Conservation (phyloP, 1,284 basidiomycete species). For the Naganishia sp. region DNA sequence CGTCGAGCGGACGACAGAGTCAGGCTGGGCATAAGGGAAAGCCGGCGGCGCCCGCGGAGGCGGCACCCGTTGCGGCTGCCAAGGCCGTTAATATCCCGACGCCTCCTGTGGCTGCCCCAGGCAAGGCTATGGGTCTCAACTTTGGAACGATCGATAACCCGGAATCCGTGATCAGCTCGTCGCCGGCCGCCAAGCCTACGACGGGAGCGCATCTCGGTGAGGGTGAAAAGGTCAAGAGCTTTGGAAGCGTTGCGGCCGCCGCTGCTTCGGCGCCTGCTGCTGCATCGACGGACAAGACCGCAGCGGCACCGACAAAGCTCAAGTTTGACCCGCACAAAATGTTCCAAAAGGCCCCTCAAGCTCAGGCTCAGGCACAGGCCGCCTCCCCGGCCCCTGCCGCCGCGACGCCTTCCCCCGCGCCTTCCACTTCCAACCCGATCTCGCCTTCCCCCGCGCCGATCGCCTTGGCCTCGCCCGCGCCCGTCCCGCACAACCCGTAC, state of each 20-base stretch:
- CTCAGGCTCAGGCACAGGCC: constrained; percentile 19
- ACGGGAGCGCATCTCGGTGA: constrained; percentile 50
- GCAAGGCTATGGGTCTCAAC: constrained; percentile 57
- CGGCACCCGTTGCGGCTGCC: constrained; percentile 3
- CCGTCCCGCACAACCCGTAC: constrained; percentile 33
- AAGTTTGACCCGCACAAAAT: constrained; percentile 68
- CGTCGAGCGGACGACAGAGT: constrained; percentile 11
- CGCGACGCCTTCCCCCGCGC: constrained; percentile 32
- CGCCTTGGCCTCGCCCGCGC: constrained; percentile 31
- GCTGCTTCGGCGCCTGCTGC: constrained; percentile 43
- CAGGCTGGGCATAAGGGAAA: constrained; percentile 22
- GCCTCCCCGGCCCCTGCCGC: constrained; percentile 35
- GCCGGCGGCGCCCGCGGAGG: neutral
- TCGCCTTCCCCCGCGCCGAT: constrained; percentile 36
- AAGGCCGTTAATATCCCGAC: constrained; percentile 26
- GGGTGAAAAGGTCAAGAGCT: constrained; percentile 64
- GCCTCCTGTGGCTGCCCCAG: neutral
- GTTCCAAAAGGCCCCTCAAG: constrained; percentile 58
- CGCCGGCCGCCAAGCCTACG: constrained; percentile 53
- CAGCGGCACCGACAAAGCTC: constrained; percentile 49
- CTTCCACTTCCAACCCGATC: constrained; percentile 36
- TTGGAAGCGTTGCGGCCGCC: constrained; percentile 69
- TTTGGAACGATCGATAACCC: constrained; percentile 78
- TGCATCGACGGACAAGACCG: constrained; percentile 22
- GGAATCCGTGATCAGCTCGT: constrained; percentile 51